Evolutionary conservation across 768 basidiomycete species (phyloP).

Genomic region (Hysterangium stoloniferum): DNA sequence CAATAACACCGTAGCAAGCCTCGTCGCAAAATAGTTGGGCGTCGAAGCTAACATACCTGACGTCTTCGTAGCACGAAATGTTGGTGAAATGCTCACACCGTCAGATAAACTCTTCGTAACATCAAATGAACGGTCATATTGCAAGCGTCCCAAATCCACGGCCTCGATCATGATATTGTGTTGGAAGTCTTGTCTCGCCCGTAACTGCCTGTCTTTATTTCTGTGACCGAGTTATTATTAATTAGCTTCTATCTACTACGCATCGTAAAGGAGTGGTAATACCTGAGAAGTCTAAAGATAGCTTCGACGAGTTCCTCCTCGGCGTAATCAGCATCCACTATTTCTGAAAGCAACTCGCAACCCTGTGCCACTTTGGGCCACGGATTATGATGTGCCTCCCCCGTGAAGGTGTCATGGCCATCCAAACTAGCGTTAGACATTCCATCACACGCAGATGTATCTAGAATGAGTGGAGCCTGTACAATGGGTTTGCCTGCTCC

Average conservation of each 20-base stretch:
- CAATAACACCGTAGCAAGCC: constrained; percentile 65
- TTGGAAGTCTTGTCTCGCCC: neutral
- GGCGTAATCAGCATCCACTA: constrained; percentile 32
- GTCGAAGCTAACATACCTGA: neutral
- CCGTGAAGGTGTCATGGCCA: constrained; percentile 58
- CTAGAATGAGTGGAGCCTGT: constrained; percentile 35
- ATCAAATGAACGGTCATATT: neutral
- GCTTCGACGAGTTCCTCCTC: constrained; percentile 49
- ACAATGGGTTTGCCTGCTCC: constrained; percentile 59
- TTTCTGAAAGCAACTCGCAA: constrained; percentile 33
- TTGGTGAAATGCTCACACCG: neutral
- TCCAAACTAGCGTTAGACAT: constrained; percentile 45
- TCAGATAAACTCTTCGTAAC: neutral
- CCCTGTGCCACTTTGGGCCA: constrained; percentile 77
- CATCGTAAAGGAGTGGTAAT: constrained; percentile 30
- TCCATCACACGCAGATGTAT: constrained; percentile 46
- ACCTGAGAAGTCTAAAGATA: constrained; percentile 66
- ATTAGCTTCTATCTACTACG: neutral
- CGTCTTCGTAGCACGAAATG: neutral
- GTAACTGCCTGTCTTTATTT: neutral
- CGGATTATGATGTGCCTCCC: constrained; percentile 23
- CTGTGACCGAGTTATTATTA: neutral
- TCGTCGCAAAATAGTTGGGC: constrained; percentile 50
- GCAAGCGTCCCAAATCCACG: neutral
- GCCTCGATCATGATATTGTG: constrained; percentile 7